Conservation (phyloP, 129 eudicot species). For the Flaveria trinervia region DNA sequence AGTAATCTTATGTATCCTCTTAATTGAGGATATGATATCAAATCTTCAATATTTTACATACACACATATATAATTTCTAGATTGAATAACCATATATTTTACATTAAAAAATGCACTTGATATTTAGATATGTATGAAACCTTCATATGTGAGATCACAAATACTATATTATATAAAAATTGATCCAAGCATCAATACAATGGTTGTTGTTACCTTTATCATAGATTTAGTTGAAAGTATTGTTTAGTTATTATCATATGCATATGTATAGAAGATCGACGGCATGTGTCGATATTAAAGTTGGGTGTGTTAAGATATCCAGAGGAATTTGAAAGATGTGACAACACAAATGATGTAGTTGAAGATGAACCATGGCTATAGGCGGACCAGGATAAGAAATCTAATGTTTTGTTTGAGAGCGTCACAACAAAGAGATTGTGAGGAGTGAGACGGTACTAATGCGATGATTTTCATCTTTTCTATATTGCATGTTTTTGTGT, state of each 20-base stretch:
- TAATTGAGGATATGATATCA: background rate
- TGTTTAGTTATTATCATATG: constrained; percentile 30
- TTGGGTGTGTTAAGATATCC: too few relatives aligned
- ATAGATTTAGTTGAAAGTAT: constrained; percentile 26
- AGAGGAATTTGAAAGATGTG: too few relatives aligned
- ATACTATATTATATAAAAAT: constrained; percentile 16
- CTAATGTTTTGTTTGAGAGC: too few relatives aligned
- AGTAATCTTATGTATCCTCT: background rate
- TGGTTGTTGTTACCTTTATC: constrained; percentile 18
- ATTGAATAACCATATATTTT: background rate
- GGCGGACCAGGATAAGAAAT: too few relatives aligned
- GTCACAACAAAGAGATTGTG: too few relatives aligned
- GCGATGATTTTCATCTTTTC: too few relatives aligned
- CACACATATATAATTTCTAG: background rate
- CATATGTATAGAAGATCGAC: constrained; percentile 9
- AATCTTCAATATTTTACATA: background rate
- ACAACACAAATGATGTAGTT: too few relatives aligned
- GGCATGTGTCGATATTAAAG: too few relatives aligned
- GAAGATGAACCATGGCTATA: too few relatives aligned
- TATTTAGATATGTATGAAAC: background rate
- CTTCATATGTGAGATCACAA: background rate
- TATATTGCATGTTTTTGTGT: too few relatives aligned
- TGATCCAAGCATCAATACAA: constrained; percentile 30
- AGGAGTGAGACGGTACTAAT: too few relatives aligned
- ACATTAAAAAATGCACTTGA: constrained; percentile 9